A percentile compares a stretch with the other conserved stretches of the same genome.
Evolutionary conservation across 257 asterid genomes (phyloP).

Genomic region (Solanum appendiculatum): DNA sequence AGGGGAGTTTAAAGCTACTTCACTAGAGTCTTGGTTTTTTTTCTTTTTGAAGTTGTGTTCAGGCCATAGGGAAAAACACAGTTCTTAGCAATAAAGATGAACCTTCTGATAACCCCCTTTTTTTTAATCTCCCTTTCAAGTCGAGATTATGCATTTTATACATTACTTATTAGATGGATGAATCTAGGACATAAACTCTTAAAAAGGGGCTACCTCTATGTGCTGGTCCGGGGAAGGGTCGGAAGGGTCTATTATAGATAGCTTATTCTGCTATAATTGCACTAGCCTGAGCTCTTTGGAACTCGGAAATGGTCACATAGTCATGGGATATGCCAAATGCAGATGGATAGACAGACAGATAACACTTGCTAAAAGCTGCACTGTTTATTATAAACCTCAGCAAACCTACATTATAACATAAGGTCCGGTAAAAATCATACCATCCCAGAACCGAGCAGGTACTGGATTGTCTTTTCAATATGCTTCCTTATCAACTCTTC

Average conservation of each 20-base stretch:
- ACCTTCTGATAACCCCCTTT: not conserved
- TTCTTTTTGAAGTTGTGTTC: not conserved
- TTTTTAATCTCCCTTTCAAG: not conserved
- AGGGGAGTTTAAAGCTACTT: not conserved
- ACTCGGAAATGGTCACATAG: no score
- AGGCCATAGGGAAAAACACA: not conserved
- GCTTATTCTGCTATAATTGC: not conserved
- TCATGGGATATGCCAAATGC: no score
- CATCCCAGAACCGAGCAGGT: slow-evolving; percentile 56
- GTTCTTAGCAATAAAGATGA: not conserved
- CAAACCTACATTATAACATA: not conserved
- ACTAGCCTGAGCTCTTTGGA: no score
- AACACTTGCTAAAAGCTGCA: no score
- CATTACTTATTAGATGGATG: not conserved
- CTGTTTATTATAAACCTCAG: no score
- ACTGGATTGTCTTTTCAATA: slow-evolving; percentile 47
- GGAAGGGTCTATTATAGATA: no score
- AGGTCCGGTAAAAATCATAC: slow-evolving; percentile 7
- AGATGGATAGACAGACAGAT: no score
- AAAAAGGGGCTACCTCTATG: not conserved
- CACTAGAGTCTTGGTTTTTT: not conserved
- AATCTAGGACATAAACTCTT: not conserved
- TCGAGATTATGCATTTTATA: not conserved
- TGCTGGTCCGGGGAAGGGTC: not conserved
- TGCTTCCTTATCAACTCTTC: slow-evolving; percentile 62